Evolutionary conservation across 1,284 basidiomycete species (phyloP), one percentile per base, ranked within the genome.

Genomic region (Sporisorium sorghi): DNA sequence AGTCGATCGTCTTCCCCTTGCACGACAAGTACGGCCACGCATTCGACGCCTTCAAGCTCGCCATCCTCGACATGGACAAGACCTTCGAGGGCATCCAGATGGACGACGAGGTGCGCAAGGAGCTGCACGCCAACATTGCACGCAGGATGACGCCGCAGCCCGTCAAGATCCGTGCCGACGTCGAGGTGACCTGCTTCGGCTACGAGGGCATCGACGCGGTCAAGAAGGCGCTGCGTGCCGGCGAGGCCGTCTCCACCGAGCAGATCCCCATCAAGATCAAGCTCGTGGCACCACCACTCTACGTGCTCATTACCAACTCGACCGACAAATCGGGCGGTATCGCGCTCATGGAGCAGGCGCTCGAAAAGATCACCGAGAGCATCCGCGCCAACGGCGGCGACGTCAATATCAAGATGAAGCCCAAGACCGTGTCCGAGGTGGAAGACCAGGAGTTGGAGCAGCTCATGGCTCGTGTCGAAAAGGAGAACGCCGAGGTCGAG

Each of bases 181-280:
- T 99, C 74, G 95, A 99, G 86, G 88, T 99, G 57, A 97, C 94
- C 42, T 99, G 96, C 86, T 99, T 97, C 86, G 92, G 92, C 6
- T 95, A 94, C 64, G 90, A 92, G 35, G 97, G 97, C n/a, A 99
- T 99, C 83, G 94, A 97, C 81, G 95, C 96, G 3, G 97, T 99
- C 86, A 94, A 94, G 86, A 91, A 90, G 58, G 96, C 97, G 0
- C 88, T 99, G 46, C 88, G 90, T 54, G 92, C 92, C 3, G 96
- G 95, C 21, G 97, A 99, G 85, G 86, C 87, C 4, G 89, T 93
- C 70, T 93, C 93, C 81, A 96, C 89, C 23, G 93, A 95, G 73
- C 89, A 90, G 0, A 94, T 99, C 1, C 96, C 96, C 0, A 97
- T 99, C 87, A 97, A 97, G 86, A 94, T 97, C 61, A 93, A 95